Percentiles rank a stretch among this genome's conserved stretches.
Conservation (phyloP, 495 filamentous ascomycete genomes). For the Aspergillus hancockii region DNA sequence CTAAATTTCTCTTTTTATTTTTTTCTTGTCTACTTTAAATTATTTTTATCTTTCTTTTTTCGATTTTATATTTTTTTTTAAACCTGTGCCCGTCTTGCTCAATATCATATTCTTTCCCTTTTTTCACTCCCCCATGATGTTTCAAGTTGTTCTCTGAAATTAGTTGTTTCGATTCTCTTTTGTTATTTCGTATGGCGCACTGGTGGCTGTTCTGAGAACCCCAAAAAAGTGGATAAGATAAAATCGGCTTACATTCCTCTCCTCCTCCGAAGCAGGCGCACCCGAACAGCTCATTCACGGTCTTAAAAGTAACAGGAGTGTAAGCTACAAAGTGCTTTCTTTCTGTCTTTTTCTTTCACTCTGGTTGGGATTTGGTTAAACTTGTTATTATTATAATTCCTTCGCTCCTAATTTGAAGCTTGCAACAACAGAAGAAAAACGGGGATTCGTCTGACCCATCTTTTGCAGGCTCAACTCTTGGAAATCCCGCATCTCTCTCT, state of each 20-base stretch:
- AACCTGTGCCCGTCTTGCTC: constrained; percentile 8
- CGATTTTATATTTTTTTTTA: constrained; percentile 16
- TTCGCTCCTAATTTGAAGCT: not conserved
- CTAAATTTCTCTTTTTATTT: constrained; percentile 7
- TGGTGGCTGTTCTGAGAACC: constrained; percentile 18
- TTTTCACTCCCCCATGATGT: constrained; percentile 7
- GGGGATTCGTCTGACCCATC: not conserved
- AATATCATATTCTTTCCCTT: constrained; percentile 4
- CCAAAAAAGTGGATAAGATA: constrained; percentile 18
- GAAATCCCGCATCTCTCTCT: constrained; percentile 31
- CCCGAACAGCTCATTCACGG: constrained; percentile 15
- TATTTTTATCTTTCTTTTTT: constrained; percentile 14
- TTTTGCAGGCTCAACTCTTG: constrained; percentile 22
- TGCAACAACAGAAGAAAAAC: not conserved
- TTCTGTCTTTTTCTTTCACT: not conserved
- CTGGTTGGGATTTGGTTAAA: not conserved
- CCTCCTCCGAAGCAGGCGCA: constrained; percentile 19
- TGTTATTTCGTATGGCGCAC: constrained; percentile 17
- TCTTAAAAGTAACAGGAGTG: not conserved
- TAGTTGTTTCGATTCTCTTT: constrained; percentile 1
- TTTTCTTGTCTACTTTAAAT: constrained; percentile 13
- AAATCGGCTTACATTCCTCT: constrained; percentile 24
- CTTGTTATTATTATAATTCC: not conserved
- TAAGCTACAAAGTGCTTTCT: constrained; percentile 17
- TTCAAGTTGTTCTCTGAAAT: constrained; percentile 6